phyloP scores from a whole-genome alignment of 1,139 yeast genomes.

The Candida dubliniensis region DNA sequence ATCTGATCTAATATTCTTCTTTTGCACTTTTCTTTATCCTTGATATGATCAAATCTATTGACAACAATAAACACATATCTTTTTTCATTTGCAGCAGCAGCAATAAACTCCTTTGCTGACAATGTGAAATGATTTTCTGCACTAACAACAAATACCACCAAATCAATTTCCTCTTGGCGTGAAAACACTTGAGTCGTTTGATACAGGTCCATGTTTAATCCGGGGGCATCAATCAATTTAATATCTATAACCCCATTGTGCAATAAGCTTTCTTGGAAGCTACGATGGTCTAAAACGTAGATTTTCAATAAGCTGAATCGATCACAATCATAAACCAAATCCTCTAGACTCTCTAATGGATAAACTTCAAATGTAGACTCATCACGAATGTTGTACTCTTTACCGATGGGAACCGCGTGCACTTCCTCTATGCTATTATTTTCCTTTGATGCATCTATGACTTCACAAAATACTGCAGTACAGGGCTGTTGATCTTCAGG shows the following conservation, averaged over 20 bases:
- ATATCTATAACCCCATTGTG: slow-evolving; percentile 93
- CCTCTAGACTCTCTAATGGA: slow-evolving; percentile 57
- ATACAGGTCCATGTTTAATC: slow-evolving; percentile 87
- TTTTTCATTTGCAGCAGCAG: slow-evolving; percentile 89
- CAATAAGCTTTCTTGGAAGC: slow-evolving; percentile 67
- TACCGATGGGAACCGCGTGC: slow-evolving; percentile 73
- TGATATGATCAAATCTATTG: slow-evolving; percentile 84
- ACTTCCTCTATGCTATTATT: slow-evolving; percentile 83
- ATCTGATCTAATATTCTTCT: slow-evolving; percentile 81
- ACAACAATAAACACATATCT: slow-evolving; percentile 91
- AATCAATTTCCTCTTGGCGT: slow-evolving; percentile 94
- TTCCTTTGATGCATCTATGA: slow-evolving; percentile 71
- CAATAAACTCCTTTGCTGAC: slow-evolving; percentile 90
- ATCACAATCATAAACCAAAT: slow-evolving; percentile 74
- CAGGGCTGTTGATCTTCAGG: slow-evolving; percentile 99
- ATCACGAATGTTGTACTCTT: slow-evolving; percentile 58
- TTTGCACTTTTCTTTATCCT: slow-evolving; percentile 76
- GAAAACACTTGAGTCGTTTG: slow-evolving; percentile 96
- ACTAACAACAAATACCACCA: slow-evolving; percentile 93
- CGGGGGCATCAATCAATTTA: slow-evolving; percentile 94
- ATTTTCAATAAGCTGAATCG: slow-evolving; percentile 73
- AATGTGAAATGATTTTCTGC: slow-evolving; percentile 95
- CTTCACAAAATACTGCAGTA: slow-evolving; percentile 94
- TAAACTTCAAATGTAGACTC: slow-evolving; percentile 63
- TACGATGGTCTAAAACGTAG: slow-evolving; percentile 75